Percentiles rank a stretch among this genome's conserved stretches.
Evolutionary conservation across 768 basidiomycete species (phyloP).

Genomic region (Mrakia blollopis): DNA sequence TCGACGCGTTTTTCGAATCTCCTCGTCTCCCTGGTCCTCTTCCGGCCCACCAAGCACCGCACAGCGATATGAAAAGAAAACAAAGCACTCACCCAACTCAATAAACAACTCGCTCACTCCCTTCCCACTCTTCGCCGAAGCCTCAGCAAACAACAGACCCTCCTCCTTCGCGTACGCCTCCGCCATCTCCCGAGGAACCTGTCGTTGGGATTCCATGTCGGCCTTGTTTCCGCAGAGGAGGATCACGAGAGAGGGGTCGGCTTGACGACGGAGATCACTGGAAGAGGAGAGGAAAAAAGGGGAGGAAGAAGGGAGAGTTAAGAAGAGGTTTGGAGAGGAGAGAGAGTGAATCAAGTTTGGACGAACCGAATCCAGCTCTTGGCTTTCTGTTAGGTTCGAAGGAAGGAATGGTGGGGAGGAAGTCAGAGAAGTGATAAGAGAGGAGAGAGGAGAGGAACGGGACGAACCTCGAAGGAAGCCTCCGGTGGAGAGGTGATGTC

Average conservation of each 20-base stretch:
- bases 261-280: conserved; percentile 85
- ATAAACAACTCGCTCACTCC: conserved; percentile 73
- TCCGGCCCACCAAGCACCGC: neutral
- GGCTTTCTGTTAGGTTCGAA: conserved; percentile 71
- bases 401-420: no score
- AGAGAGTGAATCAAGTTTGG: neutral
- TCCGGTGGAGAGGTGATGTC: conserved; percentile 77
- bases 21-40: neutral
- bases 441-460: neutral
- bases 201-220: conserved; percentile 53
- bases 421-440: no score
- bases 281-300: neutral
- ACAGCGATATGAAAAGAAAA: neutral
- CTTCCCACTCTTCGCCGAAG: conserved; percentile 82
- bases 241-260: conserved; percentile 93
- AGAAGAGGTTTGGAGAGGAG: neutral
- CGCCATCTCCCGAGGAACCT: conserved; percentile 59
- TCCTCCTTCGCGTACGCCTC: conserved; percentile 90
- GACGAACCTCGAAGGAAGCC: conserved; percentile 27
- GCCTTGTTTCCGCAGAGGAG: conserved; percentile 94
- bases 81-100: conserved; percentile 10
- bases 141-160: conserved; percentile 87
- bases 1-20: no score
- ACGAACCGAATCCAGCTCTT: conserved; percentile 81
- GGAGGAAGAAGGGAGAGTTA: neutral